These are phyloP conservation scores for Paraconiothyrium sp. DNA, from an alignment of 2,329 filamentous ascomycete genomes.

Conservation along the genomic window DNA sequence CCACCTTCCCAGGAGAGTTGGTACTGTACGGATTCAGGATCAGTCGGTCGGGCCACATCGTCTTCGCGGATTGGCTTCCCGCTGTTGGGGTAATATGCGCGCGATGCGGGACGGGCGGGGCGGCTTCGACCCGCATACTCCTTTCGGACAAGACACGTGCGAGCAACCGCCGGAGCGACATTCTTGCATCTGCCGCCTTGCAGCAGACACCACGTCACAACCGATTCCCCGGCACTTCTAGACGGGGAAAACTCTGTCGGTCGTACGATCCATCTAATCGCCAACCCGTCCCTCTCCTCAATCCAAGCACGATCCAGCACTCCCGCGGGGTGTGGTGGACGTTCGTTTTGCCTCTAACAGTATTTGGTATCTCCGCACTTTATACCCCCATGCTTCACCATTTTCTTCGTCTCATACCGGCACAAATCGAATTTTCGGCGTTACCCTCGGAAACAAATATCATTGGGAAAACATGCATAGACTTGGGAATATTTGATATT, in stretches of 20 bases:
- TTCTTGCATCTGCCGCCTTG: slow-evolving; percentile 17
- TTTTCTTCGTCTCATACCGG: slow-evolving; percentile 11
- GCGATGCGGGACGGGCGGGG: slow-evolving; percentile 18
- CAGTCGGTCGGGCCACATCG: not conserved
- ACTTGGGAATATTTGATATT: not conserved
- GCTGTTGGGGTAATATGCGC: slow-evolving; percentile 12
- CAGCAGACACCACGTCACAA: slow-evolving; percentile 2
- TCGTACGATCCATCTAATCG: slow-evolving; percentile 11
- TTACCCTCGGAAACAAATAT: slow-evolving; percentile 7
- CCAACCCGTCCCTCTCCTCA: not conserved
- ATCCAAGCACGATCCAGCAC: slow-evolving; percentile 1
- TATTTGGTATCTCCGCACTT: slow-evolving; percentile 11
- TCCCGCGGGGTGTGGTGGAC: not conserved
- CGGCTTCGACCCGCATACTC: slow-evolving; percentile 25
- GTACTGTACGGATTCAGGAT: slow-evolving; percentile 18
- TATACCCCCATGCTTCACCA: slow-evolving; percentile 11
- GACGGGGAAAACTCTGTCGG: not conserved
- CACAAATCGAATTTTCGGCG: slow-evolving; percentile 3
- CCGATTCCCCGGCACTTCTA: not conserved
- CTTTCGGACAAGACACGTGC: slow-evolving; percentile 18
- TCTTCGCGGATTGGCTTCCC: slow-evolving; percentile 5
- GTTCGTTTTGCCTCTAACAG: slow-evolving; percentile 8
- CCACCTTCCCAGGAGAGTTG: slow-evolving; percentile 17
- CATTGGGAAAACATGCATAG: slow-evolving; percentile 15
- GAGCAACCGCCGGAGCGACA: not conserved